Percentiles rank a stretch among this genome's conserved stretches.
Conservation (phyloP, 2,329 filamentous ascomycete species). For the Fusarium palustre region DNA sequence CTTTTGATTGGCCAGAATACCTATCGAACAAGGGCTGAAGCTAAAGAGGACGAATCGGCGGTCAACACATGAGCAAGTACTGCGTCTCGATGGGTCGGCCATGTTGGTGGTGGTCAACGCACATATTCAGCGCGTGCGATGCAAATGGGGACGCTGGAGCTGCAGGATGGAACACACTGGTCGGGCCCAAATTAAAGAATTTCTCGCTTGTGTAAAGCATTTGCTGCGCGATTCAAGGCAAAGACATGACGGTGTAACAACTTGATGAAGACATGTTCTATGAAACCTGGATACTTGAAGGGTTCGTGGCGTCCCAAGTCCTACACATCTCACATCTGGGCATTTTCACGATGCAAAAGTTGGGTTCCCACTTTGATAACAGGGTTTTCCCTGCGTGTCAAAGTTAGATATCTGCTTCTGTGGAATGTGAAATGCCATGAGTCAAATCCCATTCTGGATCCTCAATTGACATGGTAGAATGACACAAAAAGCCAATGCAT, state of each 20-base stretch:
- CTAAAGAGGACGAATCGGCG: conserved; percentile 37
- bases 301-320: conserved; percentile 11
- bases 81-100: conserved; percentile 40
- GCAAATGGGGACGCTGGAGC: conserved; percentile 14
- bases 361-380: neutral
- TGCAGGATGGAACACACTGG: conserved; percentile 29
- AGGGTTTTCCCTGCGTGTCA: conserved; percentile 11
- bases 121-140: conserved; percentile 33
- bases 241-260: conserved; percentile 7
- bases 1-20: conserved; percentile 34
- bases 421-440: conserved; percentile 3
- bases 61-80: conserved; percentile 40
- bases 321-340: conserved; percentile 7
- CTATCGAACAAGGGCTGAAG: conserved; percentile 24
- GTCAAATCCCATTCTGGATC: neutral
- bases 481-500: neutral
- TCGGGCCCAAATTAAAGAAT: conserved; percentile 7
- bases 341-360: conserved; percentile 1
- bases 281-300: conserved; percentile 8
- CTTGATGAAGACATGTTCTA: conserved; percentile 6
- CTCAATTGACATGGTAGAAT: conserved; percentile 1
- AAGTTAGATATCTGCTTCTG: conserved; percentile 6
- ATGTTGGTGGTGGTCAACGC: conserved; percentile 26
- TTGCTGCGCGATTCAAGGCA: conserved; percentile 5
- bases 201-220: conserved; percentile 23